These are phyloP conservation scores for Pseudozyma thailandica DNA, from an alignment of 1,284 basidiomycete species.

Conservation along the genomic window DNA sequence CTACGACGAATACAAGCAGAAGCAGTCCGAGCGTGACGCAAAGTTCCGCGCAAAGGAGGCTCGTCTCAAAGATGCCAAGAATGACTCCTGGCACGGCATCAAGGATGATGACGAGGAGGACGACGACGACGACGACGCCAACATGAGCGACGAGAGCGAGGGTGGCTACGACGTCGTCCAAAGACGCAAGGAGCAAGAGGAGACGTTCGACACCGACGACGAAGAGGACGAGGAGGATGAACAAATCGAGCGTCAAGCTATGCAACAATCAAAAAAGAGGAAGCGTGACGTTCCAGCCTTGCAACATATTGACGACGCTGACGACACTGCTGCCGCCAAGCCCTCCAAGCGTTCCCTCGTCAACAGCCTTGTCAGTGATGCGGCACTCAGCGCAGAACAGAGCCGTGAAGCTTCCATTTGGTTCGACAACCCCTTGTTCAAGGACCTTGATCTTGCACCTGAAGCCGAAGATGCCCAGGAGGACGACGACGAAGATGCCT, in stretches of 20 bases:
- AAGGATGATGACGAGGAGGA: slow-evolving; percentile 50
- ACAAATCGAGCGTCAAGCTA: slow-evolving; percentile 54
- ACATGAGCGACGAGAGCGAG: slow-evolving; percentile 66
- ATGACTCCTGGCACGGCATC: slow-evolving; percentile 66
- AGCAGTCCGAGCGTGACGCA: slow-evolving; percentile 84
- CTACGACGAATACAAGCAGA: slow-evolving; percentile 87
- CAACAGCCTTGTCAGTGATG: slow-evolving; percentile 44
- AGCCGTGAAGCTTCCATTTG: slow-evolving; percentile 77
- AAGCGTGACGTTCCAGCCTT: slow-evolving; percentile 26
- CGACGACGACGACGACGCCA: slow-evolving; percentile 67
- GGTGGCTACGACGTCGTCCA: slow-evolving; percentile 82
- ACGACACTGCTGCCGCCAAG: slow-evolving; percentile 24
- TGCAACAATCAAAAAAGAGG: slow-evolving; percentile 61
- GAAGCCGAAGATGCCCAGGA: slow-evolving; percentile 69
- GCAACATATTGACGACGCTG: slow-evolving; percentile 5
- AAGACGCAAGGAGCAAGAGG: slow-evolving; percentile 74
- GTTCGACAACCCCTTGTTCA: slow-evolving; percentile 96
- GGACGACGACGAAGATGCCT: slow-evolving; percentile 65
- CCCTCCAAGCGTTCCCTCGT: slow-evolving; percentile 44
- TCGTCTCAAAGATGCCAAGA: slow-evolving; percentile 76
- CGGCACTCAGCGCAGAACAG: slow-evolving; percentile 50
- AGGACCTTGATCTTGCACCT: slow-evolving; percentile 75
- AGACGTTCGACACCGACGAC: slow-evolving; percentile 72
- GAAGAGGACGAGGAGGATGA: slow-evolving; percentile 69
- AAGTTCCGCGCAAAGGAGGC: slow-evolving; percentile 90